Percentiles rank a stretch among this genome's conserved stretches.
phyloP scores from a whole-genome alignment of 2,329 filamentous ascomycete genomes.

The Neofusicoccum sp. region DNA sequence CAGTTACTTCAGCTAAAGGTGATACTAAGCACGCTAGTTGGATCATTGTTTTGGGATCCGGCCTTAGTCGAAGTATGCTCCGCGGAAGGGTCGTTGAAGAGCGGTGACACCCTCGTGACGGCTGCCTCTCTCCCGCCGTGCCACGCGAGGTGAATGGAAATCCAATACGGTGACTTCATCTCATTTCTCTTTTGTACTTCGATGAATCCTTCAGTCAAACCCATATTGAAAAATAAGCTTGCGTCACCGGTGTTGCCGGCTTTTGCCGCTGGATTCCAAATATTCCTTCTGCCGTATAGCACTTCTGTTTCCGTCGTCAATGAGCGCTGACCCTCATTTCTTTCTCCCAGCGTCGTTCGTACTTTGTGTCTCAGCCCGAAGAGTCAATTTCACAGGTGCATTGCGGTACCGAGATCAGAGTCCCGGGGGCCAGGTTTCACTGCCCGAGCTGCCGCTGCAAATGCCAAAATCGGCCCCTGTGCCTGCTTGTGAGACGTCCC shows the following conservation, averaged over 20 bases:
- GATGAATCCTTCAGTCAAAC: slow-evolving; percentile 1
- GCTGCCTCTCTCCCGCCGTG: slow-evolving; percentile 4
- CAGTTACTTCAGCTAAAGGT: slow-evolving; percentile 1
- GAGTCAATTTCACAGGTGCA: slow-evolving; percentile 3
- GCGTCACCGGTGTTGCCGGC: neutral
- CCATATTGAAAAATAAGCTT: slow-evolving; percentile 3
- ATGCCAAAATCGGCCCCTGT: slow-evolving; percentile 1
- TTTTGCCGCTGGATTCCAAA: slow-evolving; percentile 3
- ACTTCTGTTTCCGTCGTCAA: neutral
- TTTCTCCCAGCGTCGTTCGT: neutral
- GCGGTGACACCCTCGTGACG: neutral
- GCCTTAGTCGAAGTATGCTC: neutral
- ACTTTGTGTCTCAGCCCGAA: slow-evolving; percentile 1
- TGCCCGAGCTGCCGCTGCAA: slow-evolving; percentile 8
- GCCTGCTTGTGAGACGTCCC: neutral
- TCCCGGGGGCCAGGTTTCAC: neutral
- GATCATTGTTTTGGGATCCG: neutral
- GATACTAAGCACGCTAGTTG: slow-evolving; percentile 1
- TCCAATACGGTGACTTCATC: slow-evolving; percentile 8
- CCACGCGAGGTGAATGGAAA: neutral
- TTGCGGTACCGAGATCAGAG: neutral
- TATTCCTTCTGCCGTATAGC: neutral
- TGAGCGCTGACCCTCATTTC: neutral
- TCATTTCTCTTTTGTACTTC: slow-evolving; percentile 11
- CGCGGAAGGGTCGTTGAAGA: neutral